Evolutionary conservation across 208 protist genomes (phyloP).

Genomic region (Leishmania lainsoni): DNA sequence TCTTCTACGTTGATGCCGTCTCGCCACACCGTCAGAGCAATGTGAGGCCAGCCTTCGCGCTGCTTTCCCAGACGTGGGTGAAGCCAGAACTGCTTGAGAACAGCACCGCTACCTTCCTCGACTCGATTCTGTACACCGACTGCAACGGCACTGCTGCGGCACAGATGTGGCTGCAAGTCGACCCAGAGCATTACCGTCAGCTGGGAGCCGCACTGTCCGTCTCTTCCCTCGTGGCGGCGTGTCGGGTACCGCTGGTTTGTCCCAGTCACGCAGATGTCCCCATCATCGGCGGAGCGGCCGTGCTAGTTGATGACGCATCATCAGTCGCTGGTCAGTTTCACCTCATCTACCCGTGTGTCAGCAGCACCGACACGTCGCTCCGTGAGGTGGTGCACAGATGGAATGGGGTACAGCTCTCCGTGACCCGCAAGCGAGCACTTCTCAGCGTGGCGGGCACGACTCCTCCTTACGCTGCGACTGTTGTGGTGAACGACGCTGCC

Average conservation of each 20-base stretch:
- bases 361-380: constrained; percentile 1
- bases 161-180: constrained; percentile 17
- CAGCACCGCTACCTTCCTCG: constrained; percentile 8
- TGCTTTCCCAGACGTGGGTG: constrained; percentile 11
- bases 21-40: neutral
- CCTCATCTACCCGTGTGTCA: constrained; percentile 17
- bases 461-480: constrained; percentile 13
- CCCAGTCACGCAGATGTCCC: neutral
- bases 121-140: neutral
- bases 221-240: constrained; percentile 7
- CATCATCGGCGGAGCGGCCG: constrained; percentile 1
- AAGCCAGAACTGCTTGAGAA: neutral
- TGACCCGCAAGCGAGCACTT: constrained; percentile 11
- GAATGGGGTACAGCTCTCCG: neutral
- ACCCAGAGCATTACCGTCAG: neutral
- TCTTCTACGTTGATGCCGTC: constrained; percentile 5
- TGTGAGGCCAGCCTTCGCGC: no score
- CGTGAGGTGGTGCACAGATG: constrained; percentile 20
- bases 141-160: neutral
- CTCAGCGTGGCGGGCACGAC: constrained; percentile 5
- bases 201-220: neutral
- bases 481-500: neutral
- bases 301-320: neutral
- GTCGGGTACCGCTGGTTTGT: constrained; percentile 8
- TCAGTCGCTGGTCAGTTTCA: neutral